Evolutionary conservation across 2,329 filamentous ascomycete genomes (phyloP).

Genomic region (Calonectria pauciramosa): DNA sequence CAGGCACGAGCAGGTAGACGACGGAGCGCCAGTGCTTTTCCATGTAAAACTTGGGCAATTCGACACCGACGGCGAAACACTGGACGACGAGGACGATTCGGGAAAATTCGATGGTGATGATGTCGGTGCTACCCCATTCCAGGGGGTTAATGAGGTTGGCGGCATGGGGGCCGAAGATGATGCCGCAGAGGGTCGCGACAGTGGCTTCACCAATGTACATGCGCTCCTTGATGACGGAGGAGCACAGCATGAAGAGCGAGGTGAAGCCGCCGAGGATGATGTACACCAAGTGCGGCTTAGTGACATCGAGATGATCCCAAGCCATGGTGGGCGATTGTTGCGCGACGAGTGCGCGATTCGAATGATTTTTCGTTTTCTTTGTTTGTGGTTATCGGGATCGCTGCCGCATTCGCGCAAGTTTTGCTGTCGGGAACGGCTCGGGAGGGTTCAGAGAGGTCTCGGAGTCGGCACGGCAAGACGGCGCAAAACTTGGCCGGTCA

Average conservation of each 20-base stretch:
- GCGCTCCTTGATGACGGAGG: slow-evolving; percentile 97
- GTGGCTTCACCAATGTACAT: slow-evolving; percentile 99
- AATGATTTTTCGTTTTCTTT: background rate
- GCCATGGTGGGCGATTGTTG: slow-evolving; percentile 66
- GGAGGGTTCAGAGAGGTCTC: slow-evolving; percentile 1
- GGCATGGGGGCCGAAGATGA: slow-evolving; percentile 90
- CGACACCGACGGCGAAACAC: slow-evolving; percentile 92
- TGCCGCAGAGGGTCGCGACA: slow-evolving; percentile 87
- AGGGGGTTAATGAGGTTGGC: slow-evolving; percentile 83
- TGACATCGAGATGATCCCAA: slow-evolving; percentile 87
- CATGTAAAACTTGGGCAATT: slow-evolving; percentile 96
- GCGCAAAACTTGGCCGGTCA: slow-evolving; percentile 20
- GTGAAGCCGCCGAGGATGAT: slow-evolving; percentile 99
- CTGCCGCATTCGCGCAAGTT: slow-evolving; percentile 6
- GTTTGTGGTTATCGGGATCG: slow-evolving; percentile 7
- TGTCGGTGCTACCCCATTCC: slow-evolving; percentile 86
- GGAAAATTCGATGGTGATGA: slow-evolving; percentile 90
- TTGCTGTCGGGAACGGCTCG: background rate
- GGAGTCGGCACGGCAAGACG: slow-evolving; percentile 16
- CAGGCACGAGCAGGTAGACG: slow-evolving; percentile 86
- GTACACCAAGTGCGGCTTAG: slow-evolving; percentile 97
- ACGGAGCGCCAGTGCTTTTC: slow-evolving; percentile 98
- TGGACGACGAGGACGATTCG: slow-evolving; percentile 92
- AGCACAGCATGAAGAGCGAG: slow-evolving; percentile 97
- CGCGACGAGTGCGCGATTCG: slow-evolving; percentile 1